Evolutionary conservation across 208 protist species (phyloP).

Genomic region (Perkinsela sp.): DNA sequence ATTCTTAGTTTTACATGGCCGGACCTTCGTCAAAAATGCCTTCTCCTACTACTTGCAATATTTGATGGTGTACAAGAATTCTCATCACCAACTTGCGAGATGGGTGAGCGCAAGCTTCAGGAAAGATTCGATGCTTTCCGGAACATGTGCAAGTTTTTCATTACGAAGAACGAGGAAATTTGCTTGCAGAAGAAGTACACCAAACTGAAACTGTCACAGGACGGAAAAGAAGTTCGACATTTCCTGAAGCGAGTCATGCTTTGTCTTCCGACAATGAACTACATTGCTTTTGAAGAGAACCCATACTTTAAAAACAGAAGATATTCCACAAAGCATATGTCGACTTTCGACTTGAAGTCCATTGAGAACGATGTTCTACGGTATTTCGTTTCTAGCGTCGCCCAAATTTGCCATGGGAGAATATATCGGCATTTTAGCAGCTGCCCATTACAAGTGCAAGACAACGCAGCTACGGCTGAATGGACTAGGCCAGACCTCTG

Average conservation of each 20-base stretch:
- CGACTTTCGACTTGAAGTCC: background rate
- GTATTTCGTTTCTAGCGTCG: background rate
- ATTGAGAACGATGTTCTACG: background rate
- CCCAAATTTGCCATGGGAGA: background rate
- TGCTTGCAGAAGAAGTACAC: background rate
- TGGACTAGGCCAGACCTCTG: background rate
- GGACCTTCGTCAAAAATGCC: background rate
- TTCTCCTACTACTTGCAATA: background rate
- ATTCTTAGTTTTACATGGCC: background rate
- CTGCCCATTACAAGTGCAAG: background rate
- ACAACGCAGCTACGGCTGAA: background rate
- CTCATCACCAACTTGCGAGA: background rate
- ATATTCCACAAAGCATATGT: background rate
- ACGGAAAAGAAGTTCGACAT: background rate
- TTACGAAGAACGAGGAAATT: background rate
- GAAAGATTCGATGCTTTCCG: background rate
- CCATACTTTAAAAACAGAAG: background rate
- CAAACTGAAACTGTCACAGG: background rate
- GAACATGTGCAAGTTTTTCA: background rate
- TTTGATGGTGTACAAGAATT: background rate
- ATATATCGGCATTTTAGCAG: background rate
- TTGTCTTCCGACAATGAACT: background rate
- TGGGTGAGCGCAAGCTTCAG: too few relatives aligned
- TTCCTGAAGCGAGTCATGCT: background rate
- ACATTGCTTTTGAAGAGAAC: background rate